These are phyloP conservation scores for Epichloe festucae DNA, from an alignment of 2,329 filamentous ascomycete species.

Conservation along the genomic window DNA sequence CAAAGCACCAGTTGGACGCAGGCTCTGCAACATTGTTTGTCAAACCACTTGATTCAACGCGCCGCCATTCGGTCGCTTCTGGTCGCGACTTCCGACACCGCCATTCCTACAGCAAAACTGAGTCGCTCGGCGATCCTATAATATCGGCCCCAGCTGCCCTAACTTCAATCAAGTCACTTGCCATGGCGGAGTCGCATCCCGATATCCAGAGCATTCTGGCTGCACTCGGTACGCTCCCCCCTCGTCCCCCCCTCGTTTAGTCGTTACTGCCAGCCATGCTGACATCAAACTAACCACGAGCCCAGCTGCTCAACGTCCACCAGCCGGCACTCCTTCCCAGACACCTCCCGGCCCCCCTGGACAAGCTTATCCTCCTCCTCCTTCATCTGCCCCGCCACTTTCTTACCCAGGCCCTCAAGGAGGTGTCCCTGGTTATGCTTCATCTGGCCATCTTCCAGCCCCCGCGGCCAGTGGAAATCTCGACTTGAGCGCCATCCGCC, in stretches of 20 bases:
- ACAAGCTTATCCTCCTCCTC: slow-evolving; percentile 27
- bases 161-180: background rate
- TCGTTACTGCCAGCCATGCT: background rate
- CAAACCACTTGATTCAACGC: background rate
- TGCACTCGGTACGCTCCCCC: slow-evolving; percentile 29
- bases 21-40: background rate
- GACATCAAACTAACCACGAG: background rate
- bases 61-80: background rate
- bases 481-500: slow-evolving; percentile 68
- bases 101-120: background rate
- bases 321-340: slow-evolving; percentile 29
- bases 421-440: slow-evolving; percentile 23
- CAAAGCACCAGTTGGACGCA: background rate
- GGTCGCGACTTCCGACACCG: background rate
- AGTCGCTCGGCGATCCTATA: background rate
- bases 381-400: slow-evolving; percentile 21
- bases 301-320: slow-evolving; percentile 31
- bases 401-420: slow-evolving; percentile 25
- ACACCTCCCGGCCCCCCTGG: slow-evolving; percentile 24
- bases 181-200: slow-evolving; percentile 26
- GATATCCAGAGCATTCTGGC: slow-evolving; percentile 35
- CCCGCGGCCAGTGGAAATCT: slow-evolving; percentile 63
- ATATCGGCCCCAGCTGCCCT: background rate
- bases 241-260: slow-evolving; percentile 10
- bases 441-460: slow-evolving; percentile 42